Conservation (phyloP, 129 eudicot genomes). For the Sambucus nigra region DNA sequence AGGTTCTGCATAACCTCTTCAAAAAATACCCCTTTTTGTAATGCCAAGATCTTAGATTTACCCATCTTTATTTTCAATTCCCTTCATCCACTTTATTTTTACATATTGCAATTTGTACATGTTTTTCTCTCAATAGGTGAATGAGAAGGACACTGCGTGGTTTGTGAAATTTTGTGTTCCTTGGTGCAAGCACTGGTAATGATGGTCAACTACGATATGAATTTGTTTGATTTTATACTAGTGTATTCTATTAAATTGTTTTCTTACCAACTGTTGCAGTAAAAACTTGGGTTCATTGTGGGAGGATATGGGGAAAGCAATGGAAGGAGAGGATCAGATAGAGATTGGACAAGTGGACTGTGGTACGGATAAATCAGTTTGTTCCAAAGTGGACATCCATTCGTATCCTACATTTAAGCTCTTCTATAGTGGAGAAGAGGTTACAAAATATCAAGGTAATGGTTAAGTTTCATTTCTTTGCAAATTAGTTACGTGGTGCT, state of each 20-base stretch:
- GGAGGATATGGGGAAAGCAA: constrained; percentile 82
- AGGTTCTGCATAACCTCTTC: constrained; percentile 26
- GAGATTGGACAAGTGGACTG: constrained; percentile 96
- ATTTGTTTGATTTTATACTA: no score
- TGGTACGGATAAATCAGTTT: constrained; percentile 58
- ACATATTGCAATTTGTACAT: neutral
- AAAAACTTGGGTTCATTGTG: constrained; percentile 74
- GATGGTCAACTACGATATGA: no score
- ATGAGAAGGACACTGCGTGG: constrained; percentile 98
- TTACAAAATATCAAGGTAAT: constrained; percentile 75
- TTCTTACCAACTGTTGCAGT: no score
- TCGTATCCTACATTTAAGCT: constrained; percentile 90
- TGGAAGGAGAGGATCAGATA: constrained; percentile 94
- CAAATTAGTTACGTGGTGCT: no score
- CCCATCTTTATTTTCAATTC: neutral
- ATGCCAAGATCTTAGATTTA: constrained; percentile 12
- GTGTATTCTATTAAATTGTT: no score
- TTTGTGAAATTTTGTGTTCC: constrained; percentile 95
- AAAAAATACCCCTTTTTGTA: neutral
- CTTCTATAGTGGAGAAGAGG: constrained; percentile 94
- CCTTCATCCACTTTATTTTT: neutral
- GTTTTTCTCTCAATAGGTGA: constrained; percentile 31
- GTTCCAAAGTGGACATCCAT: constrained; percentile 76
- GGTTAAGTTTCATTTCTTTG: neutral
- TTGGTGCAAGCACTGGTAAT: constrained; percentile 98